phyloP scores from a whole-genome alignment of 768 basidiomycete species.

The Chiua virens region DNA sequence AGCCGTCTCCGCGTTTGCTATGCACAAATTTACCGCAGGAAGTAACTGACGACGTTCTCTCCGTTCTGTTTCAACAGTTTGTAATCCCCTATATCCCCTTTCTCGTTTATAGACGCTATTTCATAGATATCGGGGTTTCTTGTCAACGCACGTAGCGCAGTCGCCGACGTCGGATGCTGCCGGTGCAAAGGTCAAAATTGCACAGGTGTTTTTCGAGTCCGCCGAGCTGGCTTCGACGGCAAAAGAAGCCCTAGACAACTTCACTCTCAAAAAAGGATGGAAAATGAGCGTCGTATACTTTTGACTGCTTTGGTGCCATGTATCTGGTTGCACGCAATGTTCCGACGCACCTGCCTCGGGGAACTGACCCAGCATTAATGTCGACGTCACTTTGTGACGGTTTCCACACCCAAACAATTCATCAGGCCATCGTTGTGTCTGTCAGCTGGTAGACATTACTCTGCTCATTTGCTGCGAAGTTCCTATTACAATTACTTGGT shows the following conservation, averaged over 20 bases:
- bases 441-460: no score
- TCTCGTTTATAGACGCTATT: background rate
- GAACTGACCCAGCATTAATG: background rate
- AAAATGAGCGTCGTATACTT: conserved; percentile 78
- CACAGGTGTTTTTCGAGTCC: conserved; percentile 76
- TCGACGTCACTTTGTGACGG: conserved; percentile 2
- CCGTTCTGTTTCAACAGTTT: conserved; percentile 89
- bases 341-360: conserved; percentile 43
- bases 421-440: no score
- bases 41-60: conserved; percentile 83
- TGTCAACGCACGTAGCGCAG: conserved; percentile 64
- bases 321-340: conserved; percentile 8
- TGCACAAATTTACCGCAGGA: conserved; percentile 90
- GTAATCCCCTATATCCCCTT: conserved; percentile 33
- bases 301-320: conserved; percentile 20
- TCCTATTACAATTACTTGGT: no score
- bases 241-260: conserved; percentile 81
- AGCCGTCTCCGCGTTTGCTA: conserved; percentile 60
- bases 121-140: conserved; percentile 80
- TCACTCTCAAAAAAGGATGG: conserved; percentile 85
- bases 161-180: conserved; percentile 67
- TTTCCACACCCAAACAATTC: background rate
- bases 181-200: conserved; percentile 73
- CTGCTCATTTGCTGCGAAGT: no score
- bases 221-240: conserved; percentile 73